These are phyloP conservation scores for Hyphopichia pseudoburtonii DNA, from an alignment of 1,139 yeast genomes.

Conservation along the genomic window DNA sequence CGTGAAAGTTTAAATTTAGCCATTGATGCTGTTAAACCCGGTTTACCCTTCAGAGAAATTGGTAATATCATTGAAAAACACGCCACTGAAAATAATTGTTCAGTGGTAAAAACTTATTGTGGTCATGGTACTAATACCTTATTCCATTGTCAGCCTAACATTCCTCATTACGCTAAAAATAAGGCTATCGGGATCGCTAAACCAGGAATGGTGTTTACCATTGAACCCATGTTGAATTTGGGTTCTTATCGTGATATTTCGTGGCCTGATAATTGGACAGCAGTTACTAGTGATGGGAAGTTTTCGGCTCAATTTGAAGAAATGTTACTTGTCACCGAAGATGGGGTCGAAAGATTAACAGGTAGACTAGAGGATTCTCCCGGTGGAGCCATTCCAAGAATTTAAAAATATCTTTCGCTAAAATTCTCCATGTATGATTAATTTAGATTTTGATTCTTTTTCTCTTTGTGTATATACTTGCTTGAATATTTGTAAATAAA, in stretches of 20 bases:
- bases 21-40: conserved; percentile 85
- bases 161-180: conserved; percentile 93
- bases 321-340: conserved; percentile 87
- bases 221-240: conserved; percentile 94
- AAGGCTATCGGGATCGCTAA: conserved; percentile 92
- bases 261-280: conserved; percentile 99
- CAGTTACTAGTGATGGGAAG: conserved; percentile 85
- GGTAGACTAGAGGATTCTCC: conserved; percentile 79
- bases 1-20: conserved; percentile 87
- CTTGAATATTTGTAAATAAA: too few species aligned
- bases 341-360: conserved; percentile 88
- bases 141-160: conserved; percentile 91
- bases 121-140: conserved; percentile 91
- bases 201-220: conserved; percentile 96
- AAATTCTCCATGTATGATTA: too few species aligned
- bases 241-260: conserved; percentile 80
- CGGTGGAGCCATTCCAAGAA: conserved; percentile 79
- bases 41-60: conserved; percentile 79
- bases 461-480: too few species aligned
- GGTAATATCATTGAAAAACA: conserved; percentile 90
- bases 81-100: conserved; percentile 74
- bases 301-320: conserved; percentile 95
- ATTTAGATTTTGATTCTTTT: too few species aligned
- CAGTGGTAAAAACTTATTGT: conserved; percentile 87
- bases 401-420: too few species aligned